Base-by-base conservation (phyloP, 768 basidiomycete species). In the Pleurotus pulmonarius region DNA sequence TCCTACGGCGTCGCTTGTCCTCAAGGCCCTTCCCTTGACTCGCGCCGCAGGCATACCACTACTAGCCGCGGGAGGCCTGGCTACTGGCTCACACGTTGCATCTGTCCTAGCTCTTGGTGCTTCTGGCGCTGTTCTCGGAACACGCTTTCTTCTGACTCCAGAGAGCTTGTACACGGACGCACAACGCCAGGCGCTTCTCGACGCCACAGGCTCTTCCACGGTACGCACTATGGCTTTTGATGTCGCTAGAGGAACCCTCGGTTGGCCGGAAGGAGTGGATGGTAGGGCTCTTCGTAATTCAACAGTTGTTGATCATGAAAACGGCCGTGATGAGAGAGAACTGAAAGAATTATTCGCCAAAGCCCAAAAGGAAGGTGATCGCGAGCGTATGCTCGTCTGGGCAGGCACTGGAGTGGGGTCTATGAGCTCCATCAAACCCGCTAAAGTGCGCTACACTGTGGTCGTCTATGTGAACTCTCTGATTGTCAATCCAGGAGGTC, bases 41-140 rank as follows among this genome's bases (percentile, higher is more conserved):
- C 66, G 76, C 3, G 63, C 70, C 37, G 68, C 68, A 37, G 71
- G 74, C 3, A 82, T 83, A 0, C 80, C 80, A 3, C 61, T 93
- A 53, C 69, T 93, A 26, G 90, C 83, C 13, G 90, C 92, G 2
- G 92, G 92, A 26, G 92, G 91, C 0, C 61, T 94, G 54, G 75
- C 78, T 3, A 82, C 75, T 24, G 88, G 90, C 15, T 65, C 74
- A 0, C 87, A 92, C 55, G 65, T 90, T 46, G 86, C 88, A 34
- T 74, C 85, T 3, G 65, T 86, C 44, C 79, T 94, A 55, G 69
- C 79, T 4, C 76, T 88, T 34, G 90, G 90, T 12, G 87, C 83
- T 2, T 73, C 83, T 20, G 92, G 87, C 3, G 85, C 71, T 8
- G 86, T 86, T 26, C 64, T 86, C 18, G 92, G 92, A 52, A 93